Base-by-base conservation (phyloP, 106 monocot species). In the Dendrobium catenatum region DNA sequence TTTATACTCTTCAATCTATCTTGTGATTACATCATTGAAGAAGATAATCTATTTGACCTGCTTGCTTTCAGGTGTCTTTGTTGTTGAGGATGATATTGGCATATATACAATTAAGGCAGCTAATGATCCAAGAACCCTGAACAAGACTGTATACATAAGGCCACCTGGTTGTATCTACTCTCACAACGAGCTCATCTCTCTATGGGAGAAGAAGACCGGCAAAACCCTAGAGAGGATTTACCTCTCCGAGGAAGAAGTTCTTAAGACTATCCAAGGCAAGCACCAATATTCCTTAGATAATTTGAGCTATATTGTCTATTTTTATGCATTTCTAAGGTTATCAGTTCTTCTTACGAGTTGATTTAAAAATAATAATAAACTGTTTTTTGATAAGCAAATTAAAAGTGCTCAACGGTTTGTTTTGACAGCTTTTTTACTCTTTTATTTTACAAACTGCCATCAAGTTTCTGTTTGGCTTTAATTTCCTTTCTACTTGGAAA, bases 201-300 rank as follows among this genome's bases (percentile, higher is more conserved):
- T 91, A 1, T 94, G 87, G 87, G 91, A 94, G 79, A 91, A 85
- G 70, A 91, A 86, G 82, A 80, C 87, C n/a, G 87, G 87, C 75
- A 94, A 89, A 81, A 86, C 84, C 37, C 82, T 94, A 1, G 80
- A 89, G 72, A 89, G 79, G 83, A 76, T 87, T 43, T 89, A 94
- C 72, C 40, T 88, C 8, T 79, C 91, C 1, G 91, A 88, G 70
- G 91, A 94, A 44, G 79, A 88, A 49, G 84, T 93, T 54, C 37
- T 91, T 7, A 90, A 87, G 79, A 37, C 68, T 59, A 87, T 91
- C 22, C 17, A 84, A 82, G 90, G 87, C 90, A 17, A 43, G 19
- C 77, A 15, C 4, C 42, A 31, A 31, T 31, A 51, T 17, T 27
- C 46, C 31, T 70, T 6, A 68, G 2, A 16, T 2, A 68, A 68